Percentiles rank a stretch among this genome's conserved stretches.
phyloP scores from a whole-genome alignment of 495 filamentous ascomycete genomes.

The Cudoniella acicularis region DNA sequence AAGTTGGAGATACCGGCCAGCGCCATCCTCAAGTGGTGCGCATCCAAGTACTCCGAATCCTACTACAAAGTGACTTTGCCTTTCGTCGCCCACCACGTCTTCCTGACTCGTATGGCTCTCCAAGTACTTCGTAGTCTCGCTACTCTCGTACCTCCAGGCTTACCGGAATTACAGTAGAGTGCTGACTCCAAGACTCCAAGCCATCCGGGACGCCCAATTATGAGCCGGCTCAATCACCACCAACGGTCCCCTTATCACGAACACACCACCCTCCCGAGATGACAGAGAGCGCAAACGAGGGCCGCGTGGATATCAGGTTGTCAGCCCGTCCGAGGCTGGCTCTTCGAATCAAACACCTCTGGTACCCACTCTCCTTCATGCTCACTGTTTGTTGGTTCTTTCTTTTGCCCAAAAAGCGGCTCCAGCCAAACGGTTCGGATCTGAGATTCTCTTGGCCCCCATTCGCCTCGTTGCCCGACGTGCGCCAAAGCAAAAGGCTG shows the following conservation, averaged over 20 bases:
- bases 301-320: neutral
- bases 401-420: neutral
- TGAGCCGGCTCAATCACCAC: neutral
- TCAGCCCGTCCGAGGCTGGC: neutral
- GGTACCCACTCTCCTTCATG: neutral
- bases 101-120: neutral
- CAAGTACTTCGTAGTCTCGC: too few relatives aligned
- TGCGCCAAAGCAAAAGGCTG: neutral
- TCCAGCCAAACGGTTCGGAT: neutral
- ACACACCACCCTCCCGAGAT: neutral
- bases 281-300: neutral
- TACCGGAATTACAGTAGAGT: neutral
- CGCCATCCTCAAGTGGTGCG: neutral
- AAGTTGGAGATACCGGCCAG: neutral
- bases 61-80: neutral
- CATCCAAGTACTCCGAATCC: neutral
- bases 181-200: neutral
- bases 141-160: too few relatives aligned
- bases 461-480: neutral
- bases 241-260: neutral
- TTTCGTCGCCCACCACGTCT: neutral
- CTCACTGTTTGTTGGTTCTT: neutral
- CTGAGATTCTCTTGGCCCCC: neutral
- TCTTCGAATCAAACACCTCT: neutral
- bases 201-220: neutral